Conservation (phyloP, 2,329 filamentous ascomycete species). For the Colletotrichum magnum region DNA sequence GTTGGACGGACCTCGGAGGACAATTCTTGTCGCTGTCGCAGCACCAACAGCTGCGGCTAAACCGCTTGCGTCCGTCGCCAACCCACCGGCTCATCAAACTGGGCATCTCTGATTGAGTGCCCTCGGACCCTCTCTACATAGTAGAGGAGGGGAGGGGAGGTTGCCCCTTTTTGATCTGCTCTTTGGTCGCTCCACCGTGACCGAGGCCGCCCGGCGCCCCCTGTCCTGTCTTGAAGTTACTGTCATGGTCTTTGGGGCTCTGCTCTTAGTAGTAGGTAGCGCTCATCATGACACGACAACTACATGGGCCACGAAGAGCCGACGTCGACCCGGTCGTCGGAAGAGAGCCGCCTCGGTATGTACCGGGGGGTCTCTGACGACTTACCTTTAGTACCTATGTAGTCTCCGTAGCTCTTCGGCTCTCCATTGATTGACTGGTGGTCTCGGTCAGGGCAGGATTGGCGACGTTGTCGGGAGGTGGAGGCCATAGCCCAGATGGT, state of each 20-base stretch:
- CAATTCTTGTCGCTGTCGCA: constrained; percentile 29
- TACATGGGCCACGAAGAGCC: background rate
- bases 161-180: background rate
- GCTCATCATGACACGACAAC: constrained; percentile 3
- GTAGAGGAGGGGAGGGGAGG: background rate
- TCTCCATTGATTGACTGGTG: too few relatives aligned
- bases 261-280: background rate
- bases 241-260: background rate
- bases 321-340: constrained; percentile 14
- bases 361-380: too few relatives aligned
- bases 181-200: background rate
- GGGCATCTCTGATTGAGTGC: constrained; percentile 30
- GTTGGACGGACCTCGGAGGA: constrained; percentile 31
- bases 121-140: constrained; percentile 18
- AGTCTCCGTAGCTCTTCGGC: too few relatives aligned
- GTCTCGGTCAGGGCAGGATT: too few relatives aligned
- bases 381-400: too few relatives aligned
- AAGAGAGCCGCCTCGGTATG: constrained; percentile 2
- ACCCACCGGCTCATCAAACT: constrained; percentile 37
- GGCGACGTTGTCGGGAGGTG: too few relatives aligned
- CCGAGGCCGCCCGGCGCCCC: too few relatives aligned
- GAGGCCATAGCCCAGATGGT: too few relatives aligned
- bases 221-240: background rate
- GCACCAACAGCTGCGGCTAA: constrained; percentile 31
- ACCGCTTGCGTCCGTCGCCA: constrained; percentile 32